Evolutionary conservation across 2,329 filamentous ascomycete species (phyloP).

Genomic region (Exophiala mesophila): DNA sequence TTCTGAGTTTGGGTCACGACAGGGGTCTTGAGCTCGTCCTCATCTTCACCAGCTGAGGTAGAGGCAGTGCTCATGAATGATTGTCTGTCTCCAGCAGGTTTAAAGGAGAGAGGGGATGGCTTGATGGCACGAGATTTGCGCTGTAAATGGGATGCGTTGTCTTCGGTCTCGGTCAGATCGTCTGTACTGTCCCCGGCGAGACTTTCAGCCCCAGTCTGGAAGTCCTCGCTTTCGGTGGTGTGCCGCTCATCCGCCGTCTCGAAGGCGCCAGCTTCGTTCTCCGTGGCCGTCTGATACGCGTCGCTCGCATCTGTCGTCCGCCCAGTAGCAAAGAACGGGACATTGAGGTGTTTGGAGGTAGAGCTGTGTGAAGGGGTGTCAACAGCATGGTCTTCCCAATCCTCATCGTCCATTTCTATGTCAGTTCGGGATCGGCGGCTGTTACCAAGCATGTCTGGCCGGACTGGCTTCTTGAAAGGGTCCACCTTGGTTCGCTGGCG

Average conservation of each 20-base stretch:
- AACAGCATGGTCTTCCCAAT: conserved; percentile 80
- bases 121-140: conserved; percentile 34
- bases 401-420: conserved; percentile 70
- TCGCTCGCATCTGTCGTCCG: conserved; percentile 54
- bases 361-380: conserved; percentile 35
- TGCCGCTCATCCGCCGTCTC: conserved; percentile 73
- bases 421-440: conserved; percentile 71
- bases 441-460: conserved; percentile 69
- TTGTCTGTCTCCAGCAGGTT: conserved; percentile 52
- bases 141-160: conserved; percentile 34
- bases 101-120: conserved; percentile 36
- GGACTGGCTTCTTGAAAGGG: conserved; percentile 71
- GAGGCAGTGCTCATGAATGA: conserved; percentile 87
- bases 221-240: conserved; percentile 83
- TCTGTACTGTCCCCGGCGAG: conserved; percentile 67
- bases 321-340: conserved; percentile 25
- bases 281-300: conserved; percentile 75
- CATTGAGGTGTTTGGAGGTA: conserved; percentile 24
- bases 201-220: conserved; percentile 84
- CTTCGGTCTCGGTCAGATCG: conserved; percentile 82
- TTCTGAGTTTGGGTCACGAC: conserved; percentile 59
- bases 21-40: conserved; percentile 61
- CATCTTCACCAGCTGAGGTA: conserved; percentile 72
- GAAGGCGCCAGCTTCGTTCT: conserved; percentile 59
- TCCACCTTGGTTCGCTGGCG: conserved; percentile 59